Evolutionary conservation across 257 asterid genomes (phyloP).

Genomic region (Asclepias syriaca): DNA sequence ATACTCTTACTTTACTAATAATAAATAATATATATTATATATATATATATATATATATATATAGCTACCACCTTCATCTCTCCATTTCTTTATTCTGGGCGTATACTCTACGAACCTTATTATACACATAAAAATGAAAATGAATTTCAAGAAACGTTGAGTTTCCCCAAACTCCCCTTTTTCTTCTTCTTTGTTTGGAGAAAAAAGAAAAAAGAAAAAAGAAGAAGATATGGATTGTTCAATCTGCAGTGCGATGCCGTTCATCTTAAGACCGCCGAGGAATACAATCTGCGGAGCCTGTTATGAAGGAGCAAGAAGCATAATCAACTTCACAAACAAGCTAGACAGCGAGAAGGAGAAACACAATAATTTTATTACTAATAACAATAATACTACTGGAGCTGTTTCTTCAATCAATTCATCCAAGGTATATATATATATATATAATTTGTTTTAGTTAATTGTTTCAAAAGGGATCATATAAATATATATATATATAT

Average conservation of each 20-base stretch:
- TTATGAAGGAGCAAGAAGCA: slow-evolving; percentile 78
- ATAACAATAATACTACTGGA: slow-evolving; percentile 9
- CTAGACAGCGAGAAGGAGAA: slow-evolving; percentile 43
- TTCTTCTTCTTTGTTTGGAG: neutral
- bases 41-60: neutral
- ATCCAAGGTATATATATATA: slow-evolving; percentile 36
- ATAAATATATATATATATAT: too few relatives aligned
- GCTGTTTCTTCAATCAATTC: slow-evolving; percentile 40
- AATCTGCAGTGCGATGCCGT: slow-evolving; percentile 81
- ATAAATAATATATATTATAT: neutral
- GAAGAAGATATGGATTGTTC: slow-evolving; percentile 64
- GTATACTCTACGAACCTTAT: slow-evolving; percentile 15
- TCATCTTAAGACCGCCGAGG: slow-evolving; percentile 79
- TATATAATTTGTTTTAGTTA: neutral
- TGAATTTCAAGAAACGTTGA: slow-evolving; percentile 15
- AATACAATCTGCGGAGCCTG: slow-evolving; percentile 80
- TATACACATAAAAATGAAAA: slow-evolving; percentile 8
- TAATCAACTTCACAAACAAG: slow-evolving; percentile 58
- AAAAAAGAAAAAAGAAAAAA: too few relatives aligned
- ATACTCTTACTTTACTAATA: neutral
- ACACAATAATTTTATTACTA: slow-evolving; percentile 10
- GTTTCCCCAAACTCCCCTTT: slow-evolving; percentile 7
- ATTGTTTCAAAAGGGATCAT: too few relatives aligned
- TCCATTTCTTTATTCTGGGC: slow-evolving; percentile 21
- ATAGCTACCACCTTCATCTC: slow-evolving; percentile 36